Conservation (phyloP, 805 yeast species). For the Starmera amethionina region DNA sequence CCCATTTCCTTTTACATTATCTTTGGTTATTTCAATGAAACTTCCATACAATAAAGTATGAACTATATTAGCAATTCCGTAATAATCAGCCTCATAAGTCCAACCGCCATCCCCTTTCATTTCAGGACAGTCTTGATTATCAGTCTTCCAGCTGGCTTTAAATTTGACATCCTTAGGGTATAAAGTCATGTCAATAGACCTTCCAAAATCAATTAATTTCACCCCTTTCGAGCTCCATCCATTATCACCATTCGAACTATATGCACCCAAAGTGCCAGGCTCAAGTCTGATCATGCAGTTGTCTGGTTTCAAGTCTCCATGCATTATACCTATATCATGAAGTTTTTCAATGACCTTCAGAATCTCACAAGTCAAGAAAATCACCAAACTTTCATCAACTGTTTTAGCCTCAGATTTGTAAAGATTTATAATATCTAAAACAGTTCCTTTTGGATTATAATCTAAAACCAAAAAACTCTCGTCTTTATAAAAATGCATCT, state of each 20-base stretch:
- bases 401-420: conserved; percentile 24
- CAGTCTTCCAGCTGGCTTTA: conserved; percentile 48
- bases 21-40: conserved; percentile 30
- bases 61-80: conserved; percentile 67
- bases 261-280: conserved; percentile 17
- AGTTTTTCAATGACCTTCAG: conserved; percentile 47
- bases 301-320: conserved; percentile 81
- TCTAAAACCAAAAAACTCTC: conserved; percentile 18
- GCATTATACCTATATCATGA: conserved; percentile 62
- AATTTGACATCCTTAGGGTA: conserved; percentile 44
- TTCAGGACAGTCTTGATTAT: conserved; percentile 65
- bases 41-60: conserved; percentile 69
- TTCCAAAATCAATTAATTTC: conserved; percentile 70
- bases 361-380: conserved; percentile 58
- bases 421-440: conserved; percentile 55
- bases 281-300: conserved; percentile 68
- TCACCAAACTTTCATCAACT: conserved; percentile 52
- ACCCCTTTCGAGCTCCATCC: conserved; percentile 49
- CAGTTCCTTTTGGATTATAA: conserved; percentile 50
- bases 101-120: conserved; percentile 53
- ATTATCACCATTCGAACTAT: conserved; percentile 23
- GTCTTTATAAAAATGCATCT: conserved; percentile 31
- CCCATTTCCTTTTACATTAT: conserved; percentile 22
- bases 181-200: conserved; percentile 61
- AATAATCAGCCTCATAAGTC: conserved; percentile 77